Percentiles rank a stretch among this genome's conserved stretches.
Conservation (phyloP, 352 stramenopile species). For the Phytopythium helicoides region DNA sequence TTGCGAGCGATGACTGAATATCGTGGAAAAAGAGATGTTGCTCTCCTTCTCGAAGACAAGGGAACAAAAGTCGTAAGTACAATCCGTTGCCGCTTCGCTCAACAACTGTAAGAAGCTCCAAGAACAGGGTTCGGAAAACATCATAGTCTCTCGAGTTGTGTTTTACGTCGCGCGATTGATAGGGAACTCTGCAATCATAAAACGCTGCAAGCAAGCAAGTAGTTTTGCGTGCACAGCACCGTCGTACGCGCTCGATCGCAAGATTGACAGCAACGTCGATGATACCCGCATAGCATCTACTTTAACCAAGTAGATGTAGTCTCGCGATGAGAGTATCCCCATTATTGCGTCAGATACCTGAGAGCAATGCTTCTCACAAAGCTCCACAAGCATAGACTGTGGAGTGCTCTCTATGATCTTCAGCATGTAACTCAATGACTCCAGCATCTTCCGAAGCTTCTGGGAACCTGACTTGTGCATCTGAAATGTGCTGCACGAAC, state of each 20-base stretch:
- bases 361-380: slow-evolving; percentile 32
- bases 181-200: slow-evolving; percentile 75
- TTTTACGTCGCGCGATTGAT: slow-evolving; percentile 71
- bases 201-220: slow-evolving; percentile 33
- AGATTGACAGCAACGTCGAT: slow-evolving; percentile 21
- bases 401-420: slow-evolving; percentile 39
- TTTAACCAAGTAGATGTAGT: slow-evolving; percentile 59
- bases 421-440: slow-evolving; percentile 42
- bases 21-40: slow-evolving; percentile 52
- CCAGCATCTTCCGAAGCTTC: slow-evolving; percentile 33
- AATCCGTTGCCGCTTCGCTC: slow-evolving; percentile 42
- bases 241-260: slow-evolving; percentile 6
- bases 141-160: slow-evolving; percentile 64
- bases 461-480: slow-evolving; percentile 22
- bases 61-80: slow-evolving; percentile 53
- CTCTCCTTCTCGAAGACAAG: slow-evolving; percentile 60
- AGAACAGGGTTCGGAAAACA: slow-evolving; percentile 53
- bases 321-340: slow-evolving; percentile 30
- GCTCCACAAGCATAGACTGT: slow-evolving; percentile 14
- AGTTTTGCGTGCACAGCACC: slow-evolving; percentile 11
- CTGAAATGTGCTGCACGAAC: slow-evolving; percentile 31
- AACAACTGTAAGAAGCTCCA: slow-evolving; percentile 48
- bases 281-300: slow-evolving; percentile 48
- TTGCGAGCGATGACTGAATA: slow-evolving; percentile 43
- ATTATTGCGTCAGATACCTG: slow-evolving; percentile 37